Conservation (phyloP, 2,329 filamentous ascomycete genomes). For the Hawksworthiomyces lignivorus region DNA sequence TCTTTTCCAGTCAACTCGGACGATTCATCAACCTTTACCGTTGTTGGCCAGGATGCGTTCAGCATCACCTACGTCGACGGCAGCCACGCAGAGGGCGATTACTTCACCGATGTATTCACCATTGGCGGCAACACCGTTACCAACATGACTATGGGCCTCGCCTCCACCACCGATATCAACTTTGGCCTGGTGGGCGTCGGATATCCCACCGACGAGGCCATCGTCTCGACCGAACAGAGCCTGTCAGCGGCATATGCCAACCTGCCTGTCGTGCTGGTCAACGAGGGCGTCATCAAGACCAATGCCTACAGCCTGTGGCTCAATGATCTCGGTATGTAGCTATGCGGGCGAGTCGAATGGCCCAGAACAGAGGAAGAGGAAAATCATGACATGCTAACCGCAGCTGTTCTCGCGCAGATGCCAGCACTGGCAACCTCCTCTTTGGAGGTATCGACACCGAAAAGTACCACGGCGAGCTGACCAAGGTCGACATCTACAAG, state of each 20-base stretch:
- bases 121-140: slow-evolving; percentile 45
- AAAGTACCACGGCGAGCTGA: slow-evolving; percentile 61
- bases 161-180: slow-evolving; percentile 42
- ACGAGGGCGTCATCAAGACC: slow-evolving; percentile 55
- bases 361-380: too few relatives aligned
- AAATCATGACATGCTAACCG: too few relatives aligned
- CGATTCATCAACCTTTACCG: slow-evolving; percentile 38
- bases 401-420: slow-evolving; percentile 23
- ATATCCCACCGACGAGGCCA: slow-evolving; percentile 48
- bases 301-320: slow-evolving; percentile 67
- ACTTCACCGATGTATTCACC: slow-evolving; percentile 49
- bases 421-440: slow-evolving; percentile 62
- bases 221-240: slow-evolving; percentile 23
- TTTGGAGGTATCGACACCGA: slow-evolving; percentile 75
- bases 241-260: slow-evolving; percentile 39
- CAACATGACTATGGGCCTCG: slow-evolving; percentile 54
- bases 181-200: slow-evolving; percentile 55
- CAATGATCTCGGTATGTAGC: slow-evolving; percentile 38
- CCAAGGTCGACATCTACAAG: slow-evolving; percentile 51
- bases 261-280: slow-evolving; percentile 56
- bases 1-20: slow-evolving; percentile 32
- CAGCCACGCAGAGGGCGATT: slow-evolving; percentile 48
- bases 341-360: too few relatives aligned
- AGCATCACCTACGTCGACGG: slow-evolving; percentile 56
- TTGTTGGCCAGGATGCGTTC: slow-evolving; percentile 38